These are phyloP conservation scores for Aspergillus indologenus DNA, from an alignment of 495 filamentous ascomycete species.

Conservation along the genomic window DNA sequence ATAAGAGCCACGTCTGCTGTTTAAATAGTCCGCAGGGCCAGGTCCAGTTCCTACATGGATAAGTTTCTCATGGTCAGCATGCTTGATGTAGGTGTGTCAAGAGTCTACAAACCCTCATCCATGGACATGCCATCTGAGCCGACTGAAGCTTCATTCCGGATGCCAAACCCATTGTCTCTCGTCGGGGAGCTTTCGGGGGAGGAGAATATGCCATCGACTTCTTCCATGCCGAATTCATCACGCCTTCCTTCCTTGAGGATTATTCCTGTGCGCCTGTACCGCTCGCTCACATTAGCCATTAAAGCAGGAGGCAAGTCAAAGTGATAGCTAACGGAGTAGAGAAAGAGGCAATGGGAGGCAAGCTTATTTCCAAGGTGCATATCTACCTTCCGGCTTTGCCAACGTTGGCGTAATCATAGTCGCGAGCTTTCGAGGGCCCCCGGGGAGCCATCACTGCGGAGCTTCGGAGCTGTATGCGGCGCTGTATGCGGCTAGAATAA, in stretches of 20 bases:
- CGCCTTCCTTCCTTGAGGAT: slow-evolving; percentile 76
- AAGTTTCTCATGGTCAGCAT: background rate
- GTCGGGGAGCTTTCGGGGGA: slow-evolving; percentile 68
- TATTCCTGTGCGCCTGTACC: slow-evolving; percentile 72
- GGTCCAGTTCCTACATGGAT: slow-evolving; percentile 36
- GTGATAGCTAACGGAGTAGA: background rate
- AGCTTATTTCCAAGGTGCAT: background rate
- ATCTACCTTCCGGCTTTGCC: slow-evolving; percentile 62
- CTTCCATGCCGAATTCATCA: slow-evolving; percentile 90
- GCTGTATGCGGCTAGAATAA: slow-evolving; percentile 4
- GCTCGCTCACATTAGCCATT: slow-evolving; percentile 13
- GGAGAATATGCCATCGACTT: slow-evolving; percentile 80
- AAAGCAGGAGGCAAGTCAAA: background rate
- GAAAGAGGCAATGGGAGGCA: background rate
- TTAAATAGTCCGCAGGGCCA: slow-evolving; percentile 43
- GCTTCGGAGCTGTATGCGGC: slow-evolving; percentile 10
- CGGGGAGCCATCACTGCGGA: slow-evolving; percentile 44
- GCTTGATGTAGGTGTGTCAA: background rate
- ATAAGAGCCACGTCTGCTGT: slow-evolving; percentile 28
- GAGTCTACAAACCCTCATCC: slow-evolving; percentile 39
- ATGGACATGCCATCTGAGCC: slow-evolving; percentile 50
- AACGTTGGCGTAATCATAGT: slow-evolving; percentile 61
- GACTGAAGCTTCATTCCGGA: slow-evolving; percentile 27
- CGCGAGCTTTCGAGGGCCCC: slow-evolving; percentile 49
- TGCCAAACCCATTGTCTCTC: slow-evolving; percentile 35